A percentile compares a stretch with the other conserved stretches of the same genome.
These are phyloP conservation scores for Bimuria novae-zelandiae DNA, from an alignment of 2,329 filamentous ascomycete species.

Conservation along the genomic window DNA sequence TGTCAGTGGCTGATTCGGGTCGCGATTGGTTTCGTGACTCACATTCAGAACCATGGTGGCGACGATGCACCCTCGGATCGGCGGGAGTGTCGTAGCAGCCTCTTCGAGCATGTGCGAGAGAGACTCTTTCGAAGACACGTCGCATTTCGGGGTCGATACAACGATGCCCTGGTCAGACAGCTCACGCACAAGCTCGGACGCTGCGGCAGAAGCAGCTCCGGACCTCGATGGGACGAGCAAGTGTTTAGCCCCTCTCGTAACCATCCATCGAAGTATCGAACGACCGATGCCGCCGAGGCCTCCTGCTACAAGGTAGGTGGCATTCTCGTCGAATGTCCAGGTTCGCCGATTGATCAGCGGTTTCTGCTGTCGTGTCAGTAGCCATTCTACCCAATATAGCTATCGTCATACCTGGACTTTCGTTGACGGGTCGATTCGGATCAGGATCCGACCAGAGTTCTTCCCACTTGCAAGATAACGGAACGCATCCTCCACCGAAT, in stretches of 20 bases:
- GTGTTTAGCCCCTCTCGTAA: slow-evolving; percentile 1
- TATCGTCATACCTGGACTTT: neutral
- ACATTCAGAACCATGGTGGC: slow-evolving; percentile 23
- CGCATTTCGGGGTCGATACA: slow-evolving; percentile 21
- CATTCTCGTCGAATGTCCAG: neutral
- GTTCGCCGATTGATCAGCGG: neutral
- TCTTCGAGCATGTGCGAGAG: slow-evolving; percentile 12
- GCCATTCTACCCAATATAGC: neutral
- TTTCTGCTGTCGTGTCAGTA: neutral
- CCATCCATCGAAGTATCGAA: slow-evolving; percentile 9
- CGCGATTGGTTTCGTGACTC: neutral
- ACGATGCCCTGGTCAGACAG: slow-evolving; percentile 13
- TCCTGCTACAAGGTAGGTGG: slow-evolving; percentile 13
- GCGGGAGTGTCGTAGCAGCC: slow-evolving; percentile 18
- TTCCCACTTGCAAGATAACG: slow-evolving; percentile 23
- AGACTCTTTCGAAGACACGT: slow-evolving; percentile 15
- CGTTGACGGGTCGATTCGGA: neutral
- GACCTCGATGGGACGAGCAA: slow-evolving; percentile 13
- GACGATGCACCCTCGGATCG: slow-evolving; percentile 30
- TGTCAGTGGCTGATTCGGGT: neutral
- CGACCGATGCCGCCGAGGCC: slow-evolving; percentile 16
- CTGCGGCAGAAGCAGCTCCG: neutral
- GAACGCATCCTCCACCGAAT: slow-evolving; percentile 18
- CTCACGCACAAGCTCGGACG: slow-evolving; percentile 11
- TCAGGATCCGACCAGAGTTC: slow-evolving; percentile 20